Evolutionary conservation across 768 basidiomycete species (phyloP), one percentile per base, ranked within the genome.

Genomic region (Lenzites betulinus): DNA sequence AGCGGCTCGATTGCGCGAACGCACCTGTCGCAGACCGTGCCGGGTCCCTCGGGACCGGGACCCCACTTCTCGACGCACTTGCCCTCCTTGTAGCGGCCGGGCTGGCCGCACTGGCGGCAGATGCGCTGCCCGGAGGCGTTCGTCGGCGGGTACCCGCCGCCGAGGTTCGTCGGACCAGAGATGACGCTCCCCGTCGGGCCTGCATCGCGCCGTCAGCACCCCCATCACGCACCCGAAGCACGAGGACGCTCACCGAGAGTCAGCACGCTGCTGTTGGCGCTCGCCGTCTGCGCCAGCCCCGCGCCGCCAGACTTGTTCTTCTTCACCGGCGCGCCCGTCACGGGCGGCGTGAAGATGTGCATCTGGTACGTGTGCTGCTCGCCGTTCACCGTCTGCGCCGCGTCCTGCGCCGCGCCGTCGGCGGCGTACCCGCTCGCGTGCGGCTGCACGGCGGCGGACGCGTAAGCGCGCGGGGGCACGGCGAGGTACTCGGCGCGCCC

Each of bases 41-140:
- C 90, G 51, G 90, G 90, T 0, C 90, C 90, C 73, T 87, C 82
- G 48, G 90, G 90, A 4, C 90, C 90, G 23, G 90, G 90, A 1
- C 90, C 90, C 90, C 90, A 92, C 72, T 92, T 92, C 68, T 92
- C 90, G 52, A 92, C 90, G 69, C 90, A 92, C 65, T 90, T 90
- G 9, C 87, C 88, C 22, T 92, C 90, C 75, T 91, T 91, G 75
- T 92, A 92, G 1, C 90, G 77, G 0, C 90, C 90, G 0, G 84
- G 77, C 43, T 86, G 74, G 0, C 88, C 88, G 66, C 90, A 92
- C 67, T 89, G 88, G 7, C 89, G 77, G 70, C 90, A 92, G 49
- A 89, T 90, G 23, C 90, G 77, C 68, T 91, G 90, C 0, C 90
- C 90, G 51, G 81, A 77, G 1, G 79, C 63, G 51, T 75, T 75